Base-by-base conservation (phyloP, 495 filamentous ascomycete species). In the Aspergillus carlsbadensis region DNA sequence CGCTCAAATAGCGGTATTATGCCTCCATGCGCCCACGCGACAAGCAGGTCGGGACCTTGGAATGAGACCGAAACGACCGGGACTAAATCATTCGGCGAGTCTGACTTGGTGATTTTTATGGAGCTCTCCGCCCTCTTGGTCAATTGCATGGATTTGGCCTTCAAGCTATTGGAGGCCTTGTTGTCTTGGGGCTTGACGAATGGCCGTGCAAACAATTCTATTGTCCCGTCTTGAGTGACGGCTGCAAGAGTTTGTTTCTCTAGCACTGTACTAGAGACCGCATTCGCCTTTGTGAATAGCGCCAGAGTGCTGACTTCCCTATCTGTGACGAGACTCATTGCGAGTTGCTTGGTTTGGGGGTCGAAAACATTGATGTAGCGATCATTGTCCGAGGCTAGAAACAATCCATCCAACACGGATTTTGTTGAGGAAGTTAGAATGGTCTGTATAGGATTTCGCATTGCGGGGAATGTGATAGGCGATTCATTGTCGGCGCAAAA, bases 301-400 rank as follows among this genome's bases (percentile, higher is more conserved):
- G 66, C 74, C 52, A 71, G 63, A 4, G 69, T 70, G 1, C 65
- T 64, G 18, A 82, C 77, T 43, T 82, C 80, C 22, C 76, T 76
- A 13, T 83, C 79, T 18, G 81, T 75, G 5, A 82, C 77, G 11
- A 84, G 71, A 41, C 77, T 79, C 53, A 79, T 76, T 7, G 80
- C 65, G 35, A 77, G 71, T 53, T 73, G 79, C 20, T 70, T 64
- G 39, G 58, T 71, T 24, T 72, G 52, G 13, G 70, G 60, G 45
- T 82, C 74, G 40, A 82, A 83, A 17, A 84, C 72, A 57, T 77
- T 84, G 55, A 85, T 77, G 58, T 75, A 83, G 11, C 79, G 79
- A 53, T 81, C 82, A 33, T 73, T 72, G 59, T 84, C 81, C 10
- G 81, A 78, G 10, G 75, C 77, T 33, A 72, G 69, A 66, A 70